Conservation (phyloP, 2,329 filamentous ascomycete species). For the Fusarium luffae region DNA sequence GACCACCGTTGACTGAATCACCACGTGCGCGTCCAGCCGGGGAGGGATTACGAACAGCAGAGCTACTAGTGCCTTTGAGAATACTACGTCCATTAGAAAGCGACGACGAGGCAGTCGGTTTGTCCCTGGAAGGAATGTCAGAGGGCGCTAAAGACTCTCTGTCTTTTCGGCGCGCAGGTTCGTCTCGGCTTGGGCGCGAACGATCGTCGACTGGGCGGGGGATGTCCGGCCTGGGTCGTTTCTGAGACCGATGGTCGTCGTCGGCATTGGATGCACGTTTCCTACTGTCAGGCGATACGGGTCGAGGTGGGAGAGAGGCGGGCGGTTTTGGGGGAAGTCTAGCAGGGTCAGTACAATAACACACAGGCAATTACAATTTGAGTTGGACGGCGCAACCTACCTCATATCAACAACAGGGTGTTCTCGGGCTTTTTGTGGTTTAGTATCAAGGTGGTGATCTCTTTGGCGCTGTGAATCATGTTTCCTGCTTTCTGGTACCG, state of each 20-base stretch:
- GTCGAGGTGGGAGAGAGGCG: conserved; percentile 50
- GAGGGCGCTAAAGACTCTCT: conserved; percentile 43
- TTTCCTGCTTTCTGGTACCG: conserved; percentile 39
- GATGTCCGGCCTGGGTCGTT: conserved; percentile 58
- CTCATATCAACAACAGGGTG: conserved; percentile 48
- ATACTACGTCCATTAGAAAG: conserved; percentile 53
- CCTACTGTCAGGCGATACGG: conserved; percentile 58
- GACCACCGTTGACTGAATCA: conserved; percentile 57
- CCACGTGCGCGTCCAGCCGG: conserved; percentile 54
- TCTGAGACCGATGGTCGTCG: conserved; percentile 57
- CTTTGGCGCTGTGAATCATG: conserved; percentile 40
- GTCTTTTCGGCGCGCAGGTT: conserved; percentile 49
- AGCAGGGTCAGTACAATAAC: conserved; percentile 29
- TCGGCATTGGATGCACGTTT: conserved; percentile 60
- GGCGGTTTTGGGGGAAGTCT: conserved; percentile 54
- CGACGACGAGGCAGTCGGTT: conserved; percentile 41
- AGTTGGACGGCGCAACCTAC: conserved; percentile 29
- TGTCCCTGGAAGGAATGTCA: conserved; percentile 49
- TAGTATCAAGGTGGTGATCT: conserved; percentile 46
- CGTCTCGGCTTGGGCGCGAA: conserved; percentile 49
- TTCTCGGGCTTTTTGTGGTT: conserved; percentile 47
- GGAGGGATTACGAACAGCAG: conserved; percentile 48
- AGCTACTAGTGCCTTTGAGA: conserved; percentile 46
- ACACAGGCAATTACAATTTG: neutral
- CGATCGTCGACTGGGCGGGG: conserved; percentile 49